Evolutionary conservation across 805 yeast species (phyloP).

Genomic region (Monosporozyma siamensis): DNA sequence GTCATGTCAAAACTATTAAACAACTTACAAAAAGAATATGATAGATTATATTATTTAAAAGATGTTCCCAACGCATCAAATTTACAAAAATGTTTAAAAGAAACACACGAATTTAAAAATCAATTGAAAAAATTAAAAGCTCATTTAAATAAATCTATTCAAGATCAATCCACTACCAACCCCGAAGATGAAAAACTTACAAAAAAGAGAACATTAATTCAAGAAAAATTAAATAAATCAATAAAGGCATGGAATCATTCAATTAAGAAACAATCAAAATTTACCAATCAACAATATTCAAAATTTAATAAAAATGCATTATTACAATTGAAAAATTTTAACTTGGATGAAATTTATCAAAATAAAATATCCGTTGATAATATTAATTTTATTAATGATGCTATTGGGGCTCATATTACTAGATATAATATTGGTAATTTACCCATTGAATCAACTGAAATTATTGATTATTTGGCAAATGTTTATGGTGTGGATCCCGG

Average conservation of each 20-base stretch:
- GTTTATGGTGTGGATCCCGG: constrained; percentile 24
- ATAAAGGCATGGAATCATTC: constrained; percentile 27
- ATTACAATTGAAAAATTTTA: constrained; percentile 26
- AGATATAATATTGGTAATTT: constrained; percentile 39
- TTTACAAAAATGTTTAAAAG: constrained; percentile 18
- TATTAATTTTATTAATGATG: constrained; percentile 29
- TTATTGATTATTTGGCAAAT: constrained; percentile 25
- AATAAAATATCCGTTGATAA: constrained; percentile 23
- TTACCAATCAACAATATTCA: constrained; percentile 17
- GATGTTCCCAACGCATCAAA: constrained; percentile 6
- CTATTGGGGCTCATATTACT: constrained; percentile 38
- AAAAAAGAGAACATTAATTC: constrained; percentile 19
- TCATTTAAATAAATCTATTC: constrained; percentile 31
- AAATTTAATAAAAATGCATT: constrained; percentile 25
- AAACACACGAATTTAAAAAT: constrained; percentile 31
- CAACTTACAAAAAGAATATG: constrained; percentile 1
- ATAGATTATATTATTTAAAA: constrained; percentile 4
- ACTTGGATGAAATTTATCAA: constrained; percentile 29
- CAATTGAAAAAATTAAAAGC: constrained; percentile 35
- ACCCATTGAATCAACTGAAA: constrained; percentile 19
- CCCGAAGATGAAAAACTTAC: constrained; percentile 7
- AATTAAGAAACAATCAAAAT: constrained; percentile 23
- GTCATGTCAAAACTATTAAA: constrained; percentile 2
- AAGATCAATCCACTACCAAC: constrained; percentile 9
- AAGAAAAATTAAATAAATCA: constrained; percentile 24